Conservation (phyloP, 2,329 filamentous ascomycete genomes). For the Capronia americana region DNA sequence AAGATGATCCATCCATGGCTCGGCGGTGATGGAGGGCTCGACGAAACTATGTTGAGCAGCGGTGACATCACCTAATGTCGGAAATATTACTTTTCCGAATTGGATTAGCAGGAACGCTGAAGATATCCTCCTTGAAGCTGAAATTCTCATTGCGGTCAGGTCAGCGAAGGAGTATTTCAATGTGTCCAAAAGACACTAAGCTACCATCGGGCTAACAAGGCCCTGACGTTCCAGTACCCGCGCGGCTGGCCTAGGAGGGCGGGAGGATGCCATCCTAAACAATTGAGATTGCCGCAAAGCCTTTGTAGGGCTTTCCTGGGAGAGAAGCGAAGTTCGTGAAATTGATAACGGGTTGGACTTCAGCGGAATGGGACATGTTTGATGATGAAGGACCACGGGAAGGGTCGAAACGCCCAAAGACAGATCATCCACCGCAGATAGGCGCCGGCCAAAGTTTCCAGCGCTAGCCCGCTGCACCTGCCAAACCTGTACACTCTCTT, state of each 20-base stretch:
- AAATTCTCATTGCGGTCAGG: not conserved
- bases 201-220: conserved; percentile 15
- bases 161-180: not conserved
- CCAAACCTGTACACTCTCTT: too few relatives aligned
- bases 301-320: not conserved
- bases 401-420: too few relatives aligned
- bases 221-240: conserved; percentile 6
- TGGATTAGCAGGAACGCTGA: not conserved
- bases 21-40: not conserved
- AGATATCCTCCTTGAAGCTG: not conserved
- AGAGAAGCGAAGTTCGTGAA: not conserved
- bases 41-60: not conserved
- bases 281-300: conserved; percentile 1
- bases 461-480: not conserved
- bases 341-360: not conserved
- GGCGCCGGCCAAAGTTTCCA: not conserved
- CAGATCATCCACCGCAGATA: not conserved
- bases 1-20: not conserved
- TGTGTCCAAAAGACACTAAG: conserved; percentile 6
- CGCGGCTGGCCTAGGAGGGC: not conserved
- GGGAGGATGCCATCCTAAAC: not conserved
- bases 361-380: not conserved
- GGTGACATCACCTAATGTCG: not conserved
- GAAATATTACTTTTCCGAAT: not conserved
- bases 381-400: not conserved